Conservation (phyloP, 2,329 filamentous ascomycete species). For the Penicillium freii region DNA sequence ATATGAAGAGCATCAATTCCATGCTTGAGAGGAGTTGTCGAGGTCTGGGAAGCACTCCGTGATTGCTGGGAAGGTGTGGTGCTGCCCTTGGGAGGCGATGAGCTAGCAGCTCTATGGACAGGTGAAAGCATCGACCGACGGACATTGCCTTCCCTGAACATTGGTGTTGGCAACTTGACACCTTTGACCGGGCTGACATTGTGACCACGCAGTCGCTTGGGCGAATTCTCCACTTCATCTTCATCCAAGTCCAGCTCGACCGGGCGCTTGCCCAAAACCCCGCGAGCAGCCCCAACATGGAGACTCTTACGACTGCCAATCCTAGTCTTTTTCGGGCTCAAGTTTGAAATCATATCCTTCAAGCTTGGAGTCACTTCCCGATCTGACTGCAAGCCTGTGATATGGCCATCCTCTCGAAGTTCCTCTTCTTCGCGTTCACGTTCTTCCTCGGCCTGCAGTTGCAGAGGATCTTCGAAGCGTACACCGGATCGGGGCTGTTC, state of each 20-base stretch:
- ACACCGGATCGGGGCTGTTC: slow-evolving; percentile 48
- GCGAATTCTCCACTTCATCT: slow-evolving; percentile 54
- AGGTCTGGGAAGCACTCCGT: slow-evolving; percentile 42
- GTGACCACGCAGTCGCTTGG: slow-evolving; percentile 68
- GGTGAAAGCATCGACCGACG: slow-evolving; percentile 56
- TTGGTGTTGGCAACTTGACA: slow-evolving; percentile 66
- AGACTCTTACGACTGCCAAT: slow-evolving; percentile 71
- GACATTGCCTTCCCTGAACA: slow-evolving; percentile 65
- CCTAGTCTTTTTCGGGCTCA: slow-evolving; percentile 71
- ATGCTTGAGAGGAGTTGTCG: slow-evolving; percentile 35
- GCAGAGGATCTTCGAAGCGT: slow-evolving; percentile 64
- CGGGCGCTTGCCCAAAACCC: slow-evolving; percentile 72
- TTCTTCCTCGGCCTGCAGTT: slow-evolving; percentile 63
- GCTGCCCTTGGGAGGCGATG: slow-evolving; percentile 40
- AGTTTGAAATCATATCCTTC: slow-evolving; percentile 72
- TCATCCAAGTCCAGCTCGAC: slow-evolving; percentile 66
- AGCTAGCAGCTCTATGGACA: slow-evolving; percentile 38
- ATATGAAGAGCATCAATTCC: slow-evolving; percentile 21
- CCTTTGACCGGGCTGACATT: slow-evolving; percentile 76
- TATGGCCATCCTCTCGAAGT: slow-evolving; percentile 59
- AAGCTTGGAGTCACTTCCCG: slow-evolving; percentile 65
- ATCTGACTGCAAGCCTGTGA: slow-evolving; percentile 47
- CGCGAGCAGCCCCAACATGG: slow-evolving; percentile 70
- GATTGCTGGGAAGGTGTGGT: slow-evolving; percentile 52
- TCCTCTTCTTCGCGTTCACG: slow-evolving; percentile 61